Percentiles rank a stretch among this genome's conserved stretches.
Evolutionary conservation across 1,284 basidiomycete species (phyloP).

Genomic region (Lentinula novae-zelandiae): DNA sequence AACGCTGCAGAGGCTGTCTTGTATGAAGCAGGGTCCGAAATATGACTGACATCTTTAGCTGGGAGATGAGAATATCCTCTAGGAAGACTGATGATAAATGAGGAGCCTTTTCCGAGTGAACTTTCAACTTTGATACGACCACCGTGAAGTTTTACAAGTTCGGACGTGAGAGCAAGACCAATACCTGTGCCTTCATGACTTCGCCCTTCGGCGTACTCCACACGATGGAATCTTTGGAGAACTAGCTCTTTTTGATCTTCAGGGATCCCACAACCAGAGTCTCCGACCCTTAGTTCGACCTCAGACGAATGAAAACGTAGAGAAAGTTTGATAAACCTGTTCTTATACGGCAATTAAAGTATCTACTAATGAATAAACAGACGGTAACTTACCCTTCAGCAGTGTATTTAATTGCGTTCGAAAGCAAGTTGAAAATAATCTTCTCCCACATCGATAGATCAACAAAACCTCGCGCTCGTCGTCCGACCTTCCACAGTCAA

Average conservation of each 20-base stretch:
- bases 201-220: constrained; percentile 21
- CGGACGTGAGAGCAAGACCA: constrained; percentile 27
- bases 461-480: constrained; percentile 14
- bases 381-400: not conserved
- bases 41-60: constrained; percentile 20
- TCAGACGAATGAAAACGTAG: constrained; percentile 21
- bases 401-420: constrained; percentile 28
- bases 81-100: constrained; percentile 25
- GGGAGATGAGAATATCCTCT: constrained; percentile 25
- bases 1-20: too few relatives aligned
- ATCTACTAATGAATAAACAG: not conserved
- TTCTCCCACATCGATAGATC: constrained; percentile 30
- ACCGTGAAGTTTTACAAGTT: constrained; percentile 28
- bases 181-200: constrained; percentile 29
- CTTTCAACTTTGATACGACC: constrained; percentile 19
- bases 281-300: not conserved
- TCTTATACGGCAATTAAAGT: not conserved
- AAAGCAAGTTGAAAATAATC: constrained; percentile 28
- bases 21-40: constrained; percentile 7
- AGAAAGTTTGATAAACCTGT: constrained; percentile 23
- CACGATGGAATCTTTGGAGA: constrained; percentile 27
- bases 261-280: not conserved
- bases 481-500: constrained; percentile 2
- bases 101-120: constrained; percentile 19
- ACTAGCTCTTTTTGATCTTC: constrained; percentile 21